A percentile compares a stretch with the other conserved stretches of the same genome.
Conservation (phyloP, 1,139 yeast species). For the Candida glucosophila region DNA sequence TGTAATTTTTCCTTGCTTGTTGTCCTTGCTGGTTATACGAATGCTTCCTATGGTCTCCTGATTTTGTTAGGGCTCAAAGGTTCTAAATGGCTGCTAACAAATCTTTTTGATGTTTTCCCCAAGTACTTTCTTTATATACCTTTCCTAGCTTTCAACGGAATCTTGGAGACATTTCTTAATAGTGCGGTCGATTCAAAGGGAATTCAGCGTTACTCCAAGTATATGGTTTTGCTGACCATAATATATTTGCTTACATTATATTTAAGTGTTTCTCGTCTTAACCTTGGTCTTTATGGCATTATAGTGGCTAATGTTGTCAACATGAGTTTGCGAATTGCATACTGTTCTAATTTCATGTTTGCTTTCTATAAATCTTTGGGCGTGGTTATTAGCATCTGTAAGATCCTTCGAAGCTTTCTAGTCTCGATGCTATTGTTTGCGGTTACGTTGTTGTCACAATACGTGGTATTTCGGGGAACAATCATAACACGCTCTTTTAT, state of each 20-base stretch:
- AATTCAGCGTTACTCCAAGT: conserved; percentile 52
- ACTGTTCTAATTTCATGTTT: conserved; percentile 37
- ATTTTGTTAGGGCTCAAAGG: conserved; percentile 21
- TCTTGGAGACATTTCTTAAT: conserved; percentile 79
- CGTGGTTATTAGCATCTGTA: too few relatives aligned
- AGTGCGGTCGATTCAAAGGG: conserved; percentile 66
- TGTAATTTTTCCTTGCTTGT: conserved; percentile 37
- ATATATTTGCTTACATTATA: conserved; percentile 42
- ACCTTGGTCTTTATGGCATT: conserved; percentile 49
- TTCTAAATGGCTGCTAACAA: conserved; percentile 48
- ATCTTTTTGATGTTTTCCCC: conserved; percentile 51
- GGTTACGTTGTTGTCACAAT: conserved; percentile 19
- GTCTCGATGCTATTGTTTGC: conserved; percentile 11
- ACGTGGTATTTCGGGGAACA: conserved; percentile 7
- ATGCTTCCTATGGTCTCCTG: conserved; percentile 26
- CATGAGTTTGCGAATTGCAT: conserved; percentile 54
- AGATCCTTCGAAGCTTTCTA: conserved; percentile 5
- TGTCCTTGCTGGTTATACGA: conserved; percentile 30
- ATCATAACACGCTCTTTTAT: conserved; percentile 14
- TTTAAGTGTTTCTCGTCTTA: conserved; percentile 30
- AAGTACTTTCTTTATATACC: conserved; percentile 73
- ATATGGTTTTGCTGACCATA: conserved; percentile 52
- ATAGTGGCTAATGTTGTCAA: conserved; percentile 54
- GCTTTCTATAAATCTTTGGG: conserved; percentile 21
- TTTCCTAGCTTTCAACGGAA: conserved; percentile 81